Evolutionary conservation across 352 stramenopile species (phyloP).

Genomic region (Thalassiosira mediterranea): DNA sequence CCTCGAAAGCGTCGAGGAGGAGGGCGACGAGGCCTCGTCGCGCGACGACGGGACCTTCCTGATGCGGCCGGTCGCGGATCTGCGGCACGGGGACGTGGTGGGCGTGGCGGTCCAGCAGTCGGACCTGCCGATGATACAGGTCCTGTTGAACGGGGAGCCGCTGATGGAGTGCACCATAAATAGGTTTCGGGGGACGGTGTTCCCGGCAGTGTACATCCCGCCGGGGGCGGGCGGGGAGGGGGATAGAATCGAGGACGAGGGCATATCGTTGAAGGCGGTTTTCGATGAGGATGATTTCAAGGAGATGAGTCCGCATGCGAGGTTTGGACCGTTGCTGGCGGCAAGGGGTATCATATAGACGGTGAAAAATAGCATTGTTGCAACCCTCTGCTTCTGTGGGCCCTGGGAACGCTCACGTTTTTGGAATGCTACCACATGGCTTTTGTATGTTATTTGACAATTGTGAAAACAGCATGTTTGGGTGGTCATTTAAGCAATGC

Average conservation of each 20-base stretch:
- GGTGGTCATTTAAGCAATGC: too few relatives aligned
- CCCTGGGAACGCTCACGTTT: too few relatives aligned
- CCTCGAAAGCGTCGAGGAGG: slow-evolving; percentile 61
- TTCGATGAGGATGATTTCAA: slow-evolving; percentile 70
- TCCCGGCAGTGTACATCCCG: slow-evolving; percentile 70
- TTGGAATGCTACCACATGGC: too few relatives aligned
- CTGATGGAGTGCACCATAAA: slow-evolving; percentile 72
- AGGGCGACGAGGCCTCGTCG: slow-evolving; percentile 27
- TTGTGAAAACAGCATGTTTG: too few relatives aligned
- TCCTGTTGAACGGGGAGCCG: slow-evolving; percentile 75
- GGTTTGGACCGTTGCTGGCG: slow-evolving; percentile 76
- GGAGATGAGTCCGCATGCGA: slow-evolving; percentile 65
- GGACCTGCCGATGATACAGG: slow-evolving; percentile 82
- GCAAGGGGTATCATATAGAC: slow-evolving; percentile 78
- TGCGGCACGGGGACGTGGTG: slow-evolving; percentile 69
- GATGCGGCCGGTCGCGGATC: slow-evolving; percentile 64
- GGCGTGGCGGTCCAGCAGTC: slow-evolving; percentile 78
- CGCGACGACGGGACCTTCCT: slow-evolving; percentile 59
- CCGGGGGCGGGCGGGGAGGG: slow-evolving; percentile 22
- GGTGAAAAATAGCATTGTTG: too few relatives aligned
- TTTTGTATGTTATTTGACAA: too few relatives aligned
- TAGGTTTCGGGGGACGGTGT: slow-evolving; percentile 72
- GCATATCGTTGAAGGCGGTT: slow-evolving; percentile 48
- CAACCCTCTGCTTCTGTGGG: too few relatives aligned
- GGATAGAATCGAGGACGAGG: slow-evolving; percentile 40